phyloP scores from a whole-genome alignment of 768 basidiomycete species.

The Tulasnella sp. region DNA sequence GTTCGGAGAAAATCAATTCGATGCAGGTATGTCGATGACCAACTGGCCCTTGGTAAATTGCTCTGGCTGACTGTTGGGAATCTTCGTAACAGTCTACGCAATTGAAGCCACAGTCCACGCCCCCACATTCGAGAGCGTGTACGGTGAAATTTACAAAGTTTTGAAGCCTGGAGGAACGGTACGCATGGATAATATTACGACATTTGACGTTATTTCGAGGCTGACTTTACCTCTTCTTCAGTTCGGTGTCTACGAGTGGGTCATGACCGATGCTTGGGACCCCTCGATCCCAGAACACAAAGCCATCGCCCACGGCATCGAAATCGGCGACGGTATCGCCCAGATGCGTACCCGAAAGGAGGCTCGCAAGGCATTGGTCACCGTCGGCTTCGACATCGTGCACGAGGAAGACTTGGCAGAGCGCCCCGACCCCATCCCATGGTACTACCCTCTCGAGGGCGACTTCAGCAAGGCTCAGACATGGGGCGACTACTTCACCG shows the following conservation, averaged over 20 bases:
- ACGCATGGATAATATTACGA: constrained; percentile 31
- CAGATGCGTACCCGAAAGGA: constrained; percentile 78
- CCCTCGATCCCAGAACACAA: constrained; percentile 79
- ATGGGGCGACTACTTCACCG: constrained; percentile 79
- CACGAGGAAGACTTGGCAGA: constrained; percentile 94
- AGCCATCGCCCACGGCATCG: constrained; percentile 81
- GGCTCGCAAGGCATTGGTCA: constrained; percentile 67
- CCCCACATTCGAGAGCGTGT: constrained; percentile 91
- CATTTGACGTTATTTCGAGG: neutral
- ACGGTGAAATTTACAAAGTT: constrained; percentile 84
- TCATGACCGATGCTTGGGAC: constrained; percentile 95
- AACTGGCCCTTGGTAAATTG: neutral
- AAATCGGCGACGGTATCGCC: constrained; percentile 94
- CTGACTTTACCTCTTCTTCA: neutral
- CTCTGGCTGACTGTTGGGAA: neutral
- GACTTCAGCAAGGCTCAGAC: constrained; percentile 91
- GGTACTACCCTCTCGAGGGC: constrained; percentile 98
- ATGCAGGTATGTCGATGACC: constrained; percentile 56
- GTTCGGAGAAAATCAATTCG: constrained; percentile 89
- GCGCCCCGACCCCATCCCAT: constrained; percentile 64
- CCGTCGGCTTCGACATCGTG: constrained; percentile 78
- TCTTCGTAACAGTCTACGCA: constrained; percentile 62
- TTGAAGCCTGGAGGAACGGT: constrained; percentile 94
- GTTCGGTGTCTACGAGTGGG: constrained; percentile 96
- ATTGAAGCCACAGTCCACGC: constrained; percentile 98